Conservation (phyloP, 345 rosid species). For the Camelina sativa region DNA sequence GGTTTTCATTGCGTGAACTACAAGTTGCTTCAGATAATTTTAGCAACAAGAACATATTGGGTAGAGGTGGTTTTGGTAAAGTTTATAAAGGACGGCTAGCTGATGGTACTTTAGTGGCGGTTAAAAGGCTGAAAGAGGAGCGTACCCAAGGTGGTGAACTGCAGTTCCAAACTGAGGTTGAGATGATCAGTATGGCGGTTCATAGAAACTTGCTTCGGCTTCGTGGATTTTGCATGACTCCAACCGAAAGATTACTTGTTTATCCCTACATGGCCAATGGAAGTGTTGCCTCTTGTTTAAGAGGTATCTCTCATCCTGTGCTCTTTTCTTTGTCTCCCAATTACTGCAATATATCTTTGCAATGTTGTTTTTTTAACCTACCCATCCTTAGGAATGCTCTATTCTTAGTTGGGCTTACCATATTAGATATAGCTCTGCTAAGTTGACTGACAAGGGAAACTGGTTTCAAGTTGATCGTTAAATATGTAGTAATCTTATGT, state of each 20-base stretch:
- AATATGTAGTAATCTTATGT: constrained; percentile 12
- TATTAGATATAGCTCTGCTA: constrained; percentile 8
- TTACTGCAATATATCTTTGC: not conserved
- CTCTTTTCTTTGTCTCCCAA: constrained; percentile 10
- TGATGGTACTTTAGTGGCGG: constrained; percentile 82
- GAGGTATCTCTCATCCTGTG: constrained; percentile 56
- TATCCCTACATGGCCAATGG: constrained; percentile 98
- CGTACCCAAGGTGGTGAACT: constrained; percentile 79
- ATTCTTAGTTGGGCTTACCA: not conserved
- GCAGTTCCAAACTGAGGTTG: constrained; percentile 94
- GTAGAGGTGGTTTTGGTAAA: constrained; percentile 93
- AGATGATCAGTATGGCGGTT: constrained; percentile 97
- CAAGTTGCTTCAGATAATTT: constrained; percentile 84
- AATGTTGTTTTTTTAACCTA: not conserved
- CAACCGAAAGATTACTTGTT: constrained; percentile 86
- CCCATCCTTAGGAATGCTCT: not conserved
- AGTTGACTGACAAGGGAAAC: not conserved
- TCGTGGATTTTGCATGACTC: constrained; percentile 83
- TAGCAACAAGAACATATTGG: constrained; percentile 85
- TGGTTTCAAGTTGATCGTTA: not conserved
- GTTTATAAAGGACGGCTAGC: constrained; percentile 90
- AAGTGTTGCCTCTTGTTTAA: constrained; percentile 94
- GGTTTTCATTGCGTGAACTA: constrained; percentile 89
- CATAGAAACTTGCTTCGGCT: constrained; percentile 92
- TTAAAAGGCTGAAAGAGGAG: constrained; percentile 94